Evolutionary conservation across 768 basidiomycete species (phyloP).

Genomic region (Coprinopsis cinerea): DNA sequence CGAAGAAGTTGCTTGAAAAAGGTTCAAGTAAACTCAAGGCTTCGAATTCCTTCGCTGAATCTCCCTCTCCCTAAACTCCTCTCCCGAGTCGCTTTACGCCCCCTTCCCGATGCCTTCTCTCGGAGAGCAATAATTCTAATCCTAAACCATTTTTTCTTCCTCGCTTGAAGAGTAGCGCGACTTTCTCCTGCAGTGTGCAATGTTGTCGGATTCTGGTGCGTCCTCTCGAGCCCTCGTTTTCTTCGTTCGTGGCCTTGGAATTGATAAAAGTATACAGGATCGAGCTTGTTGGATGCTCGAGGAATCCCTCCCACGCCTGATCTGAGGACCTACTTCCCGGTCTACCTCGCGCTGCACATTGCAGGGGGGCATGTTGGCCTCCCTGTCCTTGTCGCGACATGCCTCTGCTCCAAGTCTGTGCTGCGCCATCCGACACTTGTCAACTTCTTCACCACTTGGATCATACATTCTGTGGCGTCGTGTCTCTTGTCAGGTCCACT

Average conservation of each 20-base stretch:
- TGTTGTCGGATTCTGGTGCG: background rate
- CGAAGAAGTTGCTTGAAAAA: background rate
- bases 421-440: constrained; percentile 46
- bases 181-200: background rate
- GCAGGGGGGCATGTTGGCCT: constrained; percentile 49
- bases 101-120: background rate
- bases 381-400: constrained; percentile 42
- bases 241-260: background rate
- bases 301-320: constrained; percentile 7
- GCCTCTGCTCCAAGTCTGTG: constrained; percentile 34
- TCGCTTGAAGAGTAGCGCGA: background rate
- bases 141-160: background rate
- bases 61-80: too few relatives aligned
- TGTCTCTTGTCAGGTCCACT: constrained; percentile 44
- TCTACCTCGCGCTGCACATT: constrained; percentile 43
- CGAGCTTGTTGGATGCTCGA: background rate
- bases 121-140: background rate
- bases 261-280: background rate
- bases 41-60: background rate
- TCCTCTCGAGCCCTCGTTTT: background rate
- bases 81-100: too few relatives aligned
- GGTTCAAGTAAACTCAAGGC: background rate
- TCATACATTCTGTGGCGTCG: constrained; percentile 47
- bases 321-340: constrained; percentile 25
- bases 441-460: constrained; percentile 55